These are phyloP conservation scores for Trichocomaceae sp. DNA, from an alignment of 2,329 filamentous ascomycete species.

Conservation along the genomic window DNA sequence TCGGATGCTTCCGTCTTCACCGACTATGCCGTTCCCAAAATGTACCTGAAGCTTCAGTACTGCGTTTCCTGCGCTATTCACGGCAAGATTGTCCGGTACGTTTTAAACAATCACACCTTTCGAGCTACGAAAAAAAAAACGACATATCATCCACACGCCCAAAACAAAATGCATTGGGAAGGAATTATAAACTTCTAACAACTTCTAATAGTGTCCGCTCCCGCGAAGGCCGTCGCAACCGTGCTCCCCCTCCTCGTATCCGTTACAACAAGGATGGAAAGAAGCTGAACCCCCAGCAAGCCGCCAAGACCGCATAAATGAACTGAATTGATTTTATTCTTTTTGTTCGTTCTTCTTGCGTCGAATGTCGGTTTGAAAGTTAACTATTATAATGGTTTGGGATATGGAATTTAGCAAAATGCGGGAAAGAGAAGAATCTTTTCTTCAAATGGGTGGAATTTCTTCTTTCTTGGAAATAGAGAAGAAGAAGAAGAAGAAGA, in stretches of 20 bases:
- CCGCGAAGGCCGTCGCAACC: constrained; percentile 94
- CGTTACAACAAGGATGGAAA: constrained; percentile 99
- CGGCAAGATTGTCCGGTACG: constrained; percentile 99
- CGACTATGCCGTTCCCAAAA: constrained; percentile 99
- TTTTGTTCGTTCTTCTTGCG: constrained; percentile 3
- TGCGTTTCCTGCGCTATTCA: constrained; percentile 99
- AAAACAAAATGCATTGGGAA: background rate
- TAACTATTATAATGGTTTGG: background rate
- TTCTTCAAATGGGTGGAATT: background rate
- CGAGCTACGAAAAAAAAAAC: background rate
- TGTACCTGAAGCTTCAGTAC: constrained; percentile 99
- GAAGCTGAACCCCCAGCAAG: constrained; percentile 90
- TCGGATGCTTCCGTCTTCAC: constrained; percentile 98
- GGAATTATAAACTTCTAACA: background rate
- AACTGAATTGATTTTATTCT: constrained; percentile 23
- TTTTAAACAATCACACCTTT: background rate
- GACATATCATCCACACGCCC: background rate
- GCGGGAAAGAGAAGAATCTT: background rate
- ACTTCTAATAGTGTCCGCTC: constrained; percentile 73
- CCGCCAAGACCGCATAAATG: constrained; percentile 54
- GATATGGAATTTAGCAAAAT: constrained; percentile 1
- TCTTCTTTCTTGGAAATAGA: background rate
- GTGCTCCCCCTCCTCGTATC: constrained; percentile 92
- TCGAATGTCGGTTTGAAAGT: background rate
- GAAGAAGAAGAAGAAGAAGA: background rate